Conservation (phyloP, 2,329 filamentous ascomycete species). For the Verticillium alfalfae region DNA sequence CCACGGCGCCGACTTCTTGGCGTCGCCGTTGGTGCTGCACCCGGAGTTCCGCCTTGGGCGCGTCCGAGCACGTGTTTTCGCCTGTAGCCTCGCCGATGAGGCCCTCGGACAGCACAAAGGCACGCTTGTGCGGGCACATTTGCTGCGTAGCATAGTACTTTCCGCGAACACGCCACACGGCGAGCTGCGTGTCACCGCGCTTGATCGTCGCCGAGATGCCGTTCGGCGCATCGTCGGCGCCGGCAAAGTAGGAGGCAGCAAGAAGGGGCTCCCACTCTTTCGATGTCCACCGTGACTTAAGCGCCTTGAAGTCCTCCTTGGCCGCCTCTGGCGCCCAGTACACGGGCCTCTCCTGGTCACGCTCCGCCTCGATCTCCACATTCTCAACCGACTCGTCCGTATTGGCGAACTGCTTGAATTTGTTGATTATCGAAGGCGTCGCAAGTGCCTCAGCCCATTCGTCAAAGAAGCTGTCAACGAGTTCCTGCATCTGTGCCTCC, state of each 20-base stretch:
- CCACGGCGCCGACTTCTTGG: constrained; percentile 50
- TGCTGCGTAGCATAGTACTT: constrained; percentile 83
- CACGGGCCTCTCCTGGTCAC: constrained; percentile 67
- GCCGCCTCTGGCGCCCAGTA: constrained; percentile 67
- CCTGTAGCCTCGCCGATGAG: constrained; percentile 59
- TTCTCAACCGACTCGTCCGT: constrained; percentile 64
- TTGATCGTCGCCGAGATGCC: constrained; percentile 75
- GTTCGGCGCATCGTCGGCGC: constrained; percentile 57
- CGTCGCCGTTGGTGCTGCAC: constrained; percentile 19
- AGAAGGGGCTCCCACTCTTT: constrained; percentile 78
- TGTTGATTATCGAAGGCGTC: constrained; percentile 58
- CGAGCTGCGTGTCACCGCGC: constrained; percentile 82
- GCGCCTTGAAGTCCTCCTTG: constrained; percentile 66
- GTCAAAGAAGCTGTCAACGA: constrained; percentile 81
- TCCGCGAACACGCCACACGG: constrained; percentile 77
- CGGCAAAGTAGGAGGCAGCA: constrained; percentile 61
- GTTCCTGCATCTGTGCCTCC: constrained; percentile 80
- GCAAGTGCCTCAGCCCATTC: constrained; percentile 84
- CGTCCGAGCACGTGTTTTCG: constrained; percentile 22
- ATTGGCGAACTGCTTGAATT: constrained; percentile 82
- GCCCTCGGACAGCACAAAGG: constrained; percentile 84
- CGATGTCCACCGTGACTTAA: constrained; percentile 54
- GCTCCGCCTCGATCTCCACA: constrained; percentile 66
- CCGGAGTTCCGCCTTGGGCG: constrained; percentile 23
- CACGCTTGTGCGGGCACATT: constrained; percentile 90